Percentiles rank a stretch among this genome's conserved stretches.
Evolutionary conservation across 768 basidiomycete species (phyloP).

Genomic region (Termitomyces sp.): DNA sequence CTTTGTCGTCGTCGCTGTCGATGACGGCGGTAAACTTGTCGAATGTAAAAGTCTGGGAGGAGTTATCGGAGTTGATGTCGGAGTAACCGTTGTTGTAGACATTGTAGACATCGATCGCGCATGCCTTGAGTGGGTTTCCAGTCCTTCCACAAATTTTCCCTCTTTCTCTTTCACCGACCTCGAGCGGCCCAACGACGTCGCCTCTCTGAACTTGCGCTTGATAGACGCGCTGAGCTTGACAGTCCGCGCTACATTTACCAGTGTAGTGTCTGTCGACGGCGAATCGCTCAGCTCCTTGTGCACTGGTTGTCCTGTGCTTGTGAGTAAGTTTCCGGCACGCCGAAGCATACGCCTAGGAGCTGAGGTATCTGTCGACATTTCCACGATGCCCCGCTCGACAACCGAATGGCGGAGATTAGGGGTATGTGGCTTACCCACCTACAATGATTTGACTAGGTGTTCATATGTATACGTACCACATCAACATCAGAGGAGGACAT

Average conservation of each 20-base stretch:
- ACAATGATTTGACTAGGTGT: background rate
- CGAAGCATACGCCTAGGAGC: slow-evolving; percentile 24
- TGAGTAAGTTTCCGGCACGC: slow-evolving; percentile 34
- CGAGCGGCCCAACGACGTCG: slow-evolving; percentile 26
- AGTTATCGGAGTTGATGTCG: slow-evolving; percentile 6
- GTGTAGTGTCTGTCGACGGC: slow-evolving; percentile 2
- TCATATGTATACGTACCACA: background rate
- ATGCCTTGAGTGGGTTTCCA: slow-evolving; percentile 3
- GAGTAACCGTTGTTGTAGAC: slow-evolving; percentile 1
- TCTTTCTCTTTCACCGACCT: slow-evolving; percentile 18
- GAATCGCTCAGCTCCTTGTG: slow-evolving; percentile 18
- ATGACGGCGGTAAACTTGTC: background rate
- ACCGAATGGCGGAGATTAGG: background rate
- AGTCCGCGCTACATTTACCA: slow-evolving; percentile 3
- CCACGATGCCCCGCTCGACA: background rate
- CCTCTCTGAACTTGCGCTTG: slow-evolving; percentile 30
- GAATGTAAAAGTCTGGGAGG: slow-evolving; percentile 5
- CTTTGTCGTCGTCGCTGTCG: background rate
- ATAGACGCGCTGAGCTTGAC: slow-evolving; percentile 27
- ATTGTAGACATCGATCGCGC: slow-evolving; percentile 8
- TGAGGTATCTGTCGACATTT: slow-evolving; percentile 1
- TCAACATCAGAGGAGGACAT: too few species aligned
- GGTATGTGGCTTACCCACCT: background rate
- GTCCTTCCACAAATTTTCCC: background rate
- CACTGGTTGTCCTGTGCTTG: slow-evolving; percentile 25